A percentile compares a stretch with the other conserved stretches of the same genome.
Evolutionary conservation across 1,284 basidiomycete species (phyloP).

Genomic region (Tilletia setariae): DNA sequence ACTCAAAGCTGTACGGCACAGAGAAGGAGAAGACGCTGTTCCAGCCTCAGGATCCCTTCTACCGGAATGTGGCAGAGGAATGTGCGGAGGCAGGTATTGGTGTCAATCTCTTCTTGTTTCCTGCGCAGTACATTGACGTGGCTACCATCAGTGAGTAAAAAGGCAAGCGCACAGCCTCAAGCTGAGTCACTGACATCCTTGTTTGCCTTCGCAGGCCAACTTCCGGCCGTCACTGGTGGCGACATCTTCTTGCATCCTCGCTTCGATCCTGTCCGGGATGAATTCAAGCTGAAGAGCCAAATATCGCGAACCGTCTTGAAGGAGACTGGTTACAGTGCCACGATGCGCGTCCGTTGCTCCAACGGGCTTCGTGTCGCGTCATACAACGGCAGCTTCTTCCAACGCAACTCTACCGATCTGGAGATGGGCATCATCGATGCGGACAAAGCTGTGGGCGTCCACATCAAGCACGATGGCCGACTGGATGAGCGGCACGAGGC

Average conservation of each 20-base stretch:
- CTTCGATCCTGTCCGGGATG: conserved; percentile 73
- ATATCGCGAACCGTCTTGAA: conserved; percentile 69
- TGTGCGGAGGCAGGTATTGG: conserved; percentile 85
- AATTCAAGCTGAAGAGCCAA: conserved; percentile 68
- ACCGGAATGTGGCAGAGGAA: conserved; percentile 80
- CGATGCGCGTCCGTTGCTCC: conserved; percentile 79
- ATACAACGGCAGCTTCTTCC: conserved; percentile 78
- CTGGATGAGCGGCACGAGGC: conserved; percentile 76
- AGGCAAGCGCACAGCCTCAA: not conserved
- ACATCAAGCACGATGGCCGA: conserved; percentile 64
- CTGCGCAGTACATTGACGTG: conserved; percentile 77
- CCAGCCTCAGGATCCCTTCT: conserved; percentile 70
- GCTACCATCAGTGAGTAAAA: conserved; percentile 70
- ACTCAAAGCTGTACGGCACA: conserved; percentile 75
- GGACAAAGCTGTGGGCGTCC: conserved; percentile 72
- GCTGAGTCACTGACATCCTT: conserved; percentile 4
- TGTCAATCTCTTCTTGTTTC: conserved; percentile 83
- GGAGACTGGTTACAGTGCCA: conserved; percentile 76
- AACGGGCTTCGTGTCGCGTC: conserved; percentile 72
- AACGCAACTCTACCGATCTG: conserved; percentile 71
- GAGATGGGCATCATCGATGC: conserved; percentile 78
- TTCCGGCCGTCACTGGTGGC: conserved; percentile 79
- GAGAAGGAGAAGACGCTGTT: conserved; percentile 84
- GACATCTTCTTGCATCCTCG: conserved; percentile 89
- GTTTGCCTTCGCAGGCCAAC: conserved; percentile 48